Conservation (phyloP, 768 basidiomycete genomes). For the Antrodiella citrinella region DNA sequence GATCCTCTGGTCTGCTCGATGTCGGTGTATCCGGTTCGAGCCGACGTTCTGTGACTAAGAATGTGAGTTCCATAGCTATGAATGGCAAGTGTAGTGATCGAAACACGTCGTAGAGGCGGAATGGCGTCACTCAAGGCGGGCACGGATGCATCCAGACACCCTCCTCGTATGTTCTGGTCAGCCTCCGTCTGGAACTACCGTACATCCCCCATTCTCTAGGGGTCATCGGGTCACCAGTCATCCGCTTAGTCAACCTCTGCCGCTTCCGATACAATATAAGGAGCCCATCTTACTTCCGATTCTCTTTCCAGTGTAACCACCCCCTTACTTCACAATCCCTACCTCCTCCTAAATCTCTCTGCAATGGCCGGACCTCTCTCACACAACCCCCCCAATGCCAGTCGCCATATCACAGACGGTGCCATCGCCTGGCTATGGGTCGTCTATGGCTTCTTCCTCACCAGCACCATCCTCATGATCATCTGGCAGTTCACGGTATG, state of each 20-base stretch:
- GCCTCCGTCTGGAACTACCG: background rate
- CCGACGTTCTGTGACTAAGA: too few relatives aligned
- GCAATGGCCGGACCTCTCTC: conserved; percentile 18
- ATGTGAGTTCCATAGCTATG: too few relatives aligned
- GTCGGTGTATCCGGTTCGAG: too few relatives aligned
- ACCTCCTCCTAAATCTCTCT: too few relatives aligned
- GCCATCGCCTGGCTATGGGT: conserved; percentile 52
- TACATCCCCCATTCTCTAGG: background rate
- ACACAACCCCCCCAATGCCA: conserved; percentile 28
- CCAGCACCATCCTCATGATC: conserved; percentile 31
- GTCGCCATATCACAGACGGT: conserved; percentile 31
- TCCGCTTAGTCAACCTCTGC: background rate
- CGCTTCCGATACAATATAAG: background rate
- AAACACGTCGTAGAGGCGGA: background rate
- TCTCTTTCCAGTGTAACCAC: background rate
- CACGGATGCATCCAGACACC: too few relatives aligned
- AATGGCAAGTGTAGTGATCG: background rate
- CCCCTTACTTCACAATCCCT: conserved; percentile 1
- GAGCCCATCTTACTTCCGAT: background rate
- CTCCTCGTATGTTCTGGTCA: background rate
- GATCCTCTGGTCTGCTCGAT: too few relatives aligned
- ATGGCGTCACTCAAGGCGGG: background rate
- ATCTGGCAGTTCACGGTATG: conserved; percentile 30
- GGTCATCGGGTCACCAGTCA: background rate
- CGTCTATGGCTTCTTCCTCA: conserved; percentile 42